These are phyloP conservation scores for Cornus controversa DNA, from an alignment of 148 eudicot species.

Conservation along the genomic window DNA sequence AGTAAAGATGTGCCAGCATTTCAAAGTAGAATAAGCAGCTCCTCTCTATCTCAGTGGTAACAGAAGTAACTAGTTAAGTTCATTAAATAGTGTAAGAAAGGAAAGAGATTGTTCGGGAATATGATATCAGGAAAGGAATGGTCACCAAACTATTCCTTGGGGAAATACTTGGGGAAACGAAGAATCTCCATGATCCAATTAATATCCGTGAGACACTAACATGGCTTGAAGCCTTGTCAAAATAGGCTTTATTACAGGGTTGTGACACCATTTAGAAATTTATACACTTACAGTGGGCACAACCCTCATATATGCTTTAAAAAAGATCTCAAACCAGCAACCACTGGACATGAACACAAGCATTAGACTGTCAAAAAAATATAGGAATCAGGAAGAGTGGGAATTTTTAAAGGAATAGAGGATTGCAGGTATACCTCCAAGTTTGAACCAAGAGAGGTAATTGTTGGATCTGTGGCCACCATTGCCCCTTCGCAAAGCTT, in stretches of 20 bases:
- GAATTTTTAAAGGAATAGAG: neutral
- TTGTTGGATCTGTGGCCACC: constrained; percentile 78
- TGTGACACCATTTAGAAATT: neutral
- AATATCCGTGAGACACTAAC: neutral
- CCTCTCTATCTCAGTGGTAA: neutral
- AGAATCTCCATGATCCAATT: no score
- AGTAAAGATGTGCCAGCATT: neutral
- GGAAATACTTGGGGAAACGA: no score
- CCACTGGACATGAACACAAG: neutral
- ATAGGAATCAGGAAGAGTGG: neutral
- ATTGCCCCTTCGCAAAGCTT: constrained; percentile 91
- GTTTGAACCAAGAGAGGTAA: constrained; percentile 62
- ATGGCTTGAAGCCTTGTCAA: neutral
- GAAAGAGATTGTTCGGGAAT: neutral
- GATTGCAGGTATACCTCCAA: constrained; percentile 51
- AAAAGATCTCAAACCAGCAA: neutral
- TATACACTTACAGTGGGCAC: neutral
- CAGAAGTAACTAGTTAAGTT: neutral
- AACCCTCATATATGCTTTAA: neutral
- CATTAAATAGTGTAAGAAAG: neutral
- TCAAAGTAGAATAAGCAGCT: neutral
- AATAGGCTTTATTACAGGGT: neutral
- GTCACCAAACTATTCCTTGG: no score
- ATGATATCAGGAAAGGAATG: neutral
- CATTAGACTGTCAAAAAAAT: neutral